Evolutionary conservation across 1,139 yeast species (phyloP).

Genomic region (Kurtzmaniella natalensis): DNA sequence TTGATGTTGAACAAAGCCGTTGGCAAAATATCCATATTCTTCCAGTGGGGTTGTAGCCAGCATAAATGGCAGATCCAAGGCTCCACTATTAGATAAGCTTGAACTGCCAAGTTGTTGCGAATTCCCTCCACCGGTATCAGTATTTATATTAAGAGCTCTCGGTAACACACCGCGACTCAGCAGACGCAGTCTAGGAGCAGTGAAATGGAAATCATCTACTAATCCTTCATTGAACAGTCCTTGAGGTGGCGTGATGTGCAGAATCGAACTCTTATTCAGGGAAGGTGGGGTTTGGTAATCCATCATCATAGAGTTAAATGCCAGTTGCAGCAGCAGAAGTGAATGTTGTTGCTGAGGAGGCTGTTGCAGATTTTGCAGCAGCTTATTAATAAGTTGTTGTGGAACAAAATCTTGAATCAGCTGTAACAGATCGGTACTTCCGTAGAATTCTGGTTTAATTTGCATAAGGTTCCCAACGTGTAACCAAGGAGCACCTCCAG

Average conservation of each 20-base stretch:
- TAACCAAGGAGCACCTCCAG: constrained; percentile 40
- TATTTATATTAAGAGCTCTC: constrained; percentile 37
- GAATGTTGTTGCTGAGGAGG: constrained; percentile 4
- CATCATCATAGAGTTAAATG: constrained; percentile 33
- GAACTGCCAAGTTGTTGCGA: constrained; percentile 15
- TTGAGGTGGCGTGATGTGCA: constrained; percentile 18
- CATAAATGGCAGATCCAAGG: constrained; percentile 43
- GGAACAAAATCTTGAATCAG: constrained; percentile 45
- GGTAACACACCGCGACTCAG: constrained; percentile 26
- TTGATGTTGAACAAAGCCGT: constrained; percentile 14
- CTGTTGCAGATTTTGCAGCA: constrained; percentile 10
- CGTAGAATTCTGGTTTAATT: constrained; percentile 26
- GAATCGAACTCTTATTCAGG: constrained; percentile 32
- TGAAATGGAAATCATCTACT: constrained; percentile 24
- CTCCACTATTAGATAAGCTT: constrained; percentile 22
- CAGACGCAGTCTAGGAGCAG: constrained; percentile 22
- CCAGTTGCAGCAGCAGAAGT: constrained; percentile 7
- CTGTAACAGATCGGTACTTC: constrained; percentile 41
- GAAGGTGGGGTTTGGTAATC: constrained; percentile 45
- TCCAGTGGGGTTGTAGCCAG: constrained; percentile 40
- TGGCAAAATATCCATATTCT: constrained; percentile 28
- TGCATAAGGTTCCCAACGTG: constrained; percentile 43
- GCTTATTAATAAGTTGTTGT: constrained; percentile 32
- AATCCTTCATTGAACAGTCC: constrained; percentile 12
- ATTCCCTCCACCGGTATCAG: constrained; percentile 23